Base-by-base conservation (phyloP, 306 rosid species). In the Vigna reflexopilosa region DNA sequence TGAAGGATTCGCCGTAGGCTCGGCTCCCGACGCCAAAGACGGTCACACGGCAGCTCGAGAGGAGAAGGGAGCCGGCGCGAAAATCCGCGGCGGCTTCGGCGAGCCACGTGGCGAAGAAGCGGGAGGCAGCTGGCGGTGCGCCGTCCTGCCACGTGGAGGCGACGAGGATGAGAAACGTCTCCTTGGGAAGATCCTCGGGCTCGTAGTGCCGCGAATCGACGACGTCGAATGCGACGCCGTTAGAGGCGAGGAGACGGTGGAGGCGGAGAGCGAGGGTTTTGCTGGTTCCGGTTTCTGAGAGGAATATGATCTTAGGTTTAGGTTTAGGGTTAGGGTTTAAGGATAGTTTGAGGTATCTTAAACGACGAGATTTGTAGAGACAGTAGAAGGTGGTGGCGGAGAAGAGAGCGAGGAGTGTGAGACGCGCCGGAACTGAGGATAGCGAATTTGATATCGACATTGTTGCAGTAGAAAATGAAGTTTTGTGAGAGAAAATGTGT, bases 111-210 rank as follows among this genome's bases (percentile, higher is more conserved):
- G 93, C 83, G 72, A 95, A 89, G 85, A 95, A 95, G 42, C 82
- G 69, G 22, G 86, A 86, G 17, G 16, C 79, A 5, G 82, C 19
- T 9, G 99, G 96, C 0, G 99, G 90, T 5, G 82, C 83, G 3
- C 97, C 99, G 38, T 93, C 86, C 58, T 95, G 96, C 99, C 99
- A 93, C 5, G 99, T 93, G 20, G 99, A 95, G 24, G 97, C 94
- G 13, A 95, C 80, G 42, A 95, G 64, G 57, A 95, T 72, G 19
- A 93, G 83, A 7, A 90, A 76, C 15, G 77, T 74, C 65, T 95
- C 99, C 59, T 91, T 95, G 0, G 89, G 87, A 6, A 95, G 91
- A 73, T 95, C 99, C 13, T 95, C 97, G 0, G 99, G 99, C 67
- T 95, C 99, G 84, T 89, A 95, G 81, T 58, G 77, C 20, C 75